Evolutionary conservation across 768 basidiomycete species (phyloP), one percentile per base, ranked within the genome.

Genomic region (Boletus tylopilopsis): DNA sequence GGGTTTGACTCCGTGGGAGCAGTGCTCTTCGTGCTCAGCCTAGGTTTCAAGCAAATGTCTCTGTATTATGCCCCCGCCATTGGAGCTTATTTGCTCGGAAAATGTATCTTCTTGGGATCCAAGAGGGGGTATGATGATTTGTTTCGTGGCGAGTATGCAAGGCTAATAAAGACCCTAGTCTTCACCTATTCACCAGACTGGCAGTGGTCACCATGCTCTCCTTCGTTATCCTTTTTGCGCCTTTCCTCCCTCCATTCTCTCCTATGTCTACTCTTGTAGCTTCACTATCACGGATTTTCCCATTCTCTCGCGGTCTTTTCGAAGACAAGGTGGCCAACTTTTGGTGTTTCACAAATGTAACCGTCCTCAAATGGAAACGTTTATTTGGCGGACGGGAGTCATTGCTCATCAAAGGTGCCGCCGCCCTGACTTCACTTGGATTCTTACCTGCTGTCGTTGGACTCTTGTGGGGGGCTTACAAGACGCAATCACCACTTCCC

Each of bases 261-360:
- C 72, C 80, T 1, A 42, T 71, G 11, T 61, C 71, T 4, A 61
- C 71, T 21, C 76, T 90, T 53, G 51, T 78, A n/a, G 79, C 83
- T 44, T 82, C 88, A 15, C 72, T 94, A 39, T 73, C 73, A 13
- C 84, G 94, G 6, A 91, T 96, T 47, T 98, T 98, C 64, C 94
- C 94, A 0, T 92, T 98, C 64, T 76, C 80, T 6, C 84, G 94
- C 24, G 94, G 94, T 13, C 73, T 94, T 3, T 94, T 94, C 60
- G 93, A 95, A 63, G 92, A 95, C 71, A 94, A 95, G 62, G 94
- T 98, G 21, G 92, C 94, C 34, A 98, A 98, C 64, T 90, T 95
- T 63, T 98, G 94, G 94, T 96, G 94, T 67, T 90, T 92, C 27
- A 82, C 85, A 16, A 92, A 97, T 63, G 84, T 94, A 21, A 57